phyloP scores from a whole-genome alignment of 805 yeast species.

The Sugiyamaella floridensis region DNA sequence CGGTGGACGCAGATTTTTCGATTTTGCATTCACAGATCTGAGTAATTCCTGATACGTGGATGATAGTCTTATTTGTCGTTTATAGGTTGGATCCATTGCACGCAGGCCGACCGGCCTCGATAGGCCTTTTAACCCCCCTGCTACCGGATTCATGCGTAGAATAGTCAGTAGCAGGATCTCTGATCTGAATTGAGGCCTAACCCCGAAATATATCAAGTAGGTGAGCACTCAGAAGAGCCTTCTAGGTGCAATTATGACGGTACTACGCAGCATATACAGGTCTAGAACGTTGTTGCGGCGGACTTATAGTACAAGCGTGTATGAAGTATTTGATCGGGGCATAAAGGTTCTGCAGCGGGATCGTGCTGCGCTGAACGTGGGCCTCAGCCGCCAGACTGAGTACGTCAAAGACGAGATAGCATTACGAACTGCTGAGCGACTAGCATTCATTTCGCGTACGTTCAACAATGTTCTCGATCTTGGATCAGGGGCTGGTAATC shows the following conservation, averaged over 20 bases:
- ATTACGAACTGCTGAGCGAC: slow-evolving; percentile 60
- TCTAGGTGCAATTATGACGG: not conserved
- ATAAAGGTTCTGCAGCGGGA: slow-evolving; percentile 58
- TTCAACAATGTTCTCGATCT: slow-evolving; percentile 59
- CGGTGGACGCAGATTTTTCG: not conserved
- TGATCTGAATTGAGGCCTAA: not conserved
- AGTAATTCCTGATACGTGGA: not conserved
- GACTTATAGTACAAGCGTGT: slow-evolving; percentile 15
- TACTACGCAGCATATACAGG: not conserved
- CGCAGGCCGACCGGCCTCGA: no score
- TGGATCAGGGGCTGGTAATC: slow-evolving; percentile 67
- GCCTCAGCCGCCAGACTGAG: slow-evolving; percentile 52
- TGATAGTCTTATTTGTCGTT: not conserved
- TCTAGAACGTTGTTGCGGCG: not conserved
- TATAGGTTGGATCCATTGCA: not conserved
- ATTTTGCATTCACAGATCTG: not conserved
- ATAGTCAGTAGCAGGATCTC: no score
- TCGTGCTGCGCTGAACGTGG: slow-evolving; percentile 41
- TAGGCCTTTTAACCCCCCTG: no score
- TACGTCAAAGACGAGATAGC: slow-evolving; percentile 73
- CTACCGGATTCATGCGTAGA: no score
- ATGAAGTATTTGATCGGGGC: slow-evolving; percentile 55
- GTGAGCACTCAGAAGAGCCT: not conserved
- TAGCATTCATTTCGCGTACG: slow-evolving; percentile 62
- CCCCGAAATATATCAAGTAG: not conserved